Percentiles rank a stretch among this genome's conserved stretches.
These are phyloP conservation scores for Yamadazyma sp. DNA, from an alignment of 805 yeast species.

Conservation along the genomic window DNA sequence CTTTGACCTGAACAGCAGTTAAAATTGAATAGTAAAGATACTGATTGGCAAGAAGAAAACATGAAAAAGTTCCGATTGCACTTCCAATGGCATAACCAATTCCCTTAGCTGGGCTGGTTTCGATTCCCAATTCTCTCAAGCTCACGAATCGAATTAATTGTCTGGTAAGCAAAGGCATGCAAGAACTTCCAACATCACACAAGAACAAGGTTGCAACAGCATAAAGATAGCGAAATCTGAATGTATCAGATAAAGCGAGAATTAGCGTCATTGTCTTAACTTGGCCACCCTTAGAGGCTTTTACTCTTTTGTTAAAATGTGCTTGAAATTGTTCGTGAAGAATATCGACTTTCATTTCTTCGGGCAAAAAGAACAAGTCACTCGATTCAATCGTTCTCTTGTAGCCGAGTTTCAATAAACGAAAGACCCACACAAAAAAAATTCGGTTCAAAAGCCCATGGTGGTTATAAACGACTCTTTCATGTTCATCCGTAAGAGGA, in stretches of 20 bases:
- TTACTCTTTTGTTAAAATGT: constrained; percentile 16
- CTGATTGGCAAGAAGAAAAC: constrained; percentile 47
- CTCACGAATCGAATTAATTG: constrained; percentile 38
- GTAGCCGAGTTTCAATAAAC: constrained; percentile 66
- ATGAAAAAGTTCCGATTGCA: constrained; percentile 25
- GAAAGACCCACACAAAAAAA: constrained; percentile 68
- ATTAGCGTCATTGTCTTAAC: constrained; percentile 1
- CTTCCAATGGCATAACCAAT: constrained; percentile 42
- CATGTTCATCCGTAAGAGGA: constrained; percentile 51
- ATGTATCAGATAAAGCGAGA: constrained; percentile 12
- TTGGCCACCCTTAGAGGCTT: not conserved
- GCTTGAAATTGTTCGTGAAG: constrained; percentile 27
- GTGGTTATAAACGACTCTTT: constrained; percentile 47
- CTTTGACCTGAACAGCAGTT: constrained; percentile 72
- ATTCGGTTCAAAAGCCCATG: constrained; percentile 41
- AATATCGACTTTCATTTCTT: constrained; percentile 33
- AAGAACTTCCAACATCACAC: constrained; percentile 28
- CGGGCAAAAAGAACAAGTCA: constrained; percentile 49
- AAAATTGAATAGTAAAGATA: constrained; percentile 59
- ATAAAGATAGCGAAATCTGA: constrained; percentile 11
- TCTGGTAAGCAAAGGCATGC: constrained; percentile 36
- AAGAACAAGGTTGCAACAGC: constrained; percentile 30
- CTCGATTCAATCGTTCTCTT: constrained; percentile 64
- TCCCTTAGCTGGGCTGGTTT: constrained; percentile 30
- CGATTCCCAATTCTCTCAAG: constrained; percentile 25